Evolutionary conservation across 1,284 basidiomycete species (phyloP), one percentile per base, ranked within the genome.

Genomic region (Tremellales sp.): DNA sequence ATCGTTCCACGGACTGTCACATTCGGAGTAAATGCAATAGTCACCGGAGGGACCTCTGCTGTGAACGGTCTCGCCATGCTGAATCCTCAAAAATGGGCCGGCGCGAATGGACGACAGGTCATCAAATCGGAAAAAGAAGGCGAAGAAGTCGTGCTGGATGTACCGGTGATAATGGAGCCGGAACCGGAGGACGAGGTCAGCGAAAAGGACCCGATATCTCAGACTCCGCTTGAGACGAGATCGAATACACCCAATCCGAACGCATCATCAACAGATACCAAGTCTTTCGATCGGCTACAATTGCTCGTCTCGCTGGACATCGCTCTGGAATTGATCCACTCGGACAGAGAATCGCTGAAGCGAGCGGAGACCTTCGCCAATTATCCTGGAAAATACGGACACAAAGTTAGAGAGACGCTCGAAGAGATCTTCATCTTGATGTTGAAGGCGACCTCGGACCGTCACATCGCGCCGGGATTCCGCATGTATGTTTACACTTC

Each of bases 351-450:
- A 51, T 81, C 85, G 0, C 78, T 95, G 40, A 97, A 97, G 71
- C 81, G 94, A 8, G 83, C 90, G 3, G 91, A 97, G 68, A 91
- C 85, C 2, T 98, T 95, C 68, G 76, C 79, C 0, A 80, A 79
- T 5, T 97, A 94, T 64, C 89, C 90, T 0, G 87, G 87, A 0
- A 79, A 81, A 52, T 87, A 85, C 51, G 87, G 89, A 1, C 79
- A 80, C 46, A 81, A 86, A 8, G 89, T 95, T 2, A 77, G 81
- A 31, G 89, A 92, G 61, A 87, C 87, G 1, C 86, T 97, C 44
- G 91, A 98, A 68, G 91, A 97, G 63, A 75, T 92, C 1, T 94
- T 95, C 50, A 85, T 93, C 27, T 75, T 91, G 34, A 78, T 95
- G 67, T 73, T 97, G 24, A 83, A 85, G 29, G 81, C 84, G 0